Base-by-base conservation (phyloP, 352 stramenopile genomes). In the Phytophthora megakarya region DNA sequence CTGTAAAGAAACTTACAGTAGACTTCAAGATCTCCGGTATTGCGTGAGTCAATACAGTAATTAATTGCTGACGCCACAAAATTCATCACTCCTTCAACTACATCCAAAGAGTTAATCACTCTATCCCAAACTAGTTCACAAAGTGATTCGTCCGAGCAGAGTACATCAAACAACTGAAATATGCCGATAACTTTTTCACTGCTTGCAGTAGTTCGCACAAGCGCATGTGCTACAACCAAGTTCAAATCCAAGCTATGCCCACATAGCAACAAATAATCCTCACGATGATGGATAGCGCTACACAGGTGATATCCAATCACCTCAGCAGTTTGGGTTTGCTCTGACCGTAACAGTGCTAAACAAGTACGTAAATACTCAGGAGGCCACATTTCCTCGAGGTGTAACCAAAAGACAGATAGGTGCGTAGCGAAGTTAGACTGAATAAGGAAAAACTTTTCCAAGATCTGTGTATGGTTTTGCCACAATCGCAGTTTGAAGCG, bases 1-100 rank as follows among this genome's bases (percentile, higher is more conserved):
- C 33, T 32, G 33, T 61, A 50, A n/a, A 70, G 18, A 61, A 70
- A 70, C 5, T 28, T 37, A 22, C 62, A 70, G 33, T 70, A 70
- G 10, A 52, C 42, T 39, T 55, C 39, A 22, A 70, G 15, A 30
- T 49, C 32, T 11, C 12, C 16, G 22, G 2, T 33, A 35, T 53
- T 30, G 2, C 12, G 38, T 19, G 39, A 21, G 8, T 59, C 38
- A n/a, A 63, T 52, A 18, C 37, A 38, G 4, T 19, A 11, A 10
- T 7, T 23, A 45, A 65, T 19, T 39, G 9, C 42, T 39, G 39
- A 18, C 26, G 40, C 39, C 9, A 70, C 18, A 32, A 56, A 18
- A 16, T 47, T n/a, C 9, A 70, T 16, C 3, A 55, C 54, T 5
- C 30, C 30, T 32, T 60, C 39, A 26, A 60, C 44, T 13, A 11